A percentile compares a stretch with the other conserved stretches of the same genome.
These are phyloP conservation scores for Brassica napus DNA, from an alignment of 345 rosid genomes.

Conservation along the genomic window DNA sequence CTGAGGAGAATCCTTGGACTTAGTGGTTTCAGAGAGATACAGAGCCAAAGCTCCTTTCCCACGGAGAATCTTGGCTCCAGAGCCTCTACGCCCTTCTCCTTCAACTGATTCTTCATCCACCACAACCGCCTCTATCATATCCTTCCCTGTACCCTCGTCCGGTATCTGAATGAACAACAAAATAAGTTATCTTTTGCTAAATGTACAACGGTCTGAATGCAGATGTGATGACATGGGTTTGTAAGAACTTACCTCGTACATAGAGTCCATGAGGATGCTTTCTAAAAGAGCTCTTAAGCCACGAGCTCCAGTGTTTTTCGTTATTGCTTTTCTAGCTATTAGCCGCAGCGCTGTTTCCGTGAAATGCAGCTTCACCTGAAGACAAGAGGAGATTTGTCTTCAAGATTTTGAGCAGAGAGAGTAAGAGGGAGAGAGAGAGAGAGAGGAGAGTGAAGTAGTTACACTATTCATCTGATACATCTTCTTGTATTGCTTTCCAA, in stretches of 20 bases:
- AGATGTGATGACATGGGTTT: background rate
- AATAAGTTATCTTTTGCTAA: background rate
- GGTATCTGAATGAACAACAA: background rate
- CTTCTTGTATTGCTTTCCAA: constrained; percentile 92
- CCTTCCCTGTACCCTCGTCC: constrained; percentile 54
- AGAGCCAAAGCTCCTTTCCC: constrained; percentile 75
- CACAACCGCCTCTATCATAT: constrained; percentile 81
- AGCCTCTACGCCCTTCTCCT: constrained; percentile 50
- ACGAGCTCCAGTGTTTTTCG: constrained; percentile 91
- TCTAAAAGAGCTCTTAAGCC: constrained; percentile 87
- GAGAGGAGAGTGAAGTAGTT: constrained; percentile 36
- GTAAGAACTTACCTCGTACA: constrained; percentile 80
- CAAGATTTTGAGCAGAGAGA: constrained; percentile 3
- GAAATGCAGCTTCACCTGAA: constrained; percentile 86
- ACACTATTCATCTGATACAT: constrained; percentile 93
- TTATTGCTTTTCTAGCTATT: constrained; percentile 84
- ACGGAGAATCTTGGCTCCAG: constrained; percentile 84
- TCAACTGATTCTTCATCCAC: constrained; percentile 87
- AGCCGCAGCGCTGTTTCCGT: constrained; percentile 70
- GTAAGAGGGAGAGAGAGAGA: background rate
- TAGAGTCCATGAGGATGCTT: constrained; percentile 90
- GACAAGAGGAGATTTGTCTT: constrained; percentile 4
- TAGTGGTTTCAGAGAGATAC: constrained; percentile 53
- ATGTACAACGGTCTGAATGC: background rate
- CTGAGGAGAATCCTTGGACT: constrained; percentile 43